Base-by-base conservation (phyloP, 164 flowering plant species). In the Tinospora cordifolia region DNA sequence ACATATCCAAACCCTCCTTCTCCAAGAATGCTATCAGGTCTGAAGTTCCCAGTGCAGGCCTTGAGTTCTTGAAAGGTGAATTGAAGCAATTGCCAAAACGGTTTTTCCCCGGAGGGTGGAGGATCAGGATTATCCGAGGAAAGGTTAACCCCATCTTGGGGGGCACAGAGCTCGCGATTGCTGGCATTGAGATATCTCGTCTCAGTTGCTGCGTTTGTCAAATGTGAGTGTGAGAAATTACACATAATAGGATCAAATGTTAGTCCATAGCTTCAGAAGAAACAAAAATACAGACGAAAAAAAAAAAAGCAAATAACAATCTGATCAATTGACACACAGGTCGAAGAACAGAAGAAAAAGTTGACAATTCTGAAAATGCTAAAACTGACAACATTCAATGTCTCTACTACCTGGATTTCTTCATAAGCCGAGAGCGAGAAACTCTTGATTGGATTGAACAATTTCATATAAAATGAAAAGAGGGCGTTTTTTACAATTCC, bases 1-100 rank as follows among this genome's bases (percentile, higher is more conserved):
- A 93, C 98, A 79, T 79, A 93, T 30, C 97, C 98, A 67, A 93
- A 93, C 17, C 98, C 98, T 19, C 98, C 98, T 74, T 93, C 98
- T 71, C 98, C 98, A 36, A 93, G 90, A 69, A 93, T 91, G 74
- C 97, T 93, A 72, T 90, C 98, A 3, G 97, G 98, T 70, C 98
- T 81, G 79, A 93, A 91, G 71, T 91, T 93, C 8, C 98, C 97
- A 2, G 98, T 93, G 3, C 97, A 97, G 6, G 93, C 79, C 82
- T 88, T 93, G 24, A 93, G 91, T 79, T 91, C 93, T 74, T 93
- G 97, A 76, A 86, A 91, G 26, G 76, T 70, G 51, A 89, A 90
- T 67, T 85, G 81, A 54, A 92, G 93, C 72, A 92, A 77, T 68
- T 85, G 90, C 71, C 78, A 72, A 9, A 67, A 76, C 19, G 71